A percentile compares a stretch with the other conserved stretches of the same genome.
Conservation (phyloP, 2,329 filamentous ascomycete genomes). For the Hymenoscyphus repandus region DNA sequence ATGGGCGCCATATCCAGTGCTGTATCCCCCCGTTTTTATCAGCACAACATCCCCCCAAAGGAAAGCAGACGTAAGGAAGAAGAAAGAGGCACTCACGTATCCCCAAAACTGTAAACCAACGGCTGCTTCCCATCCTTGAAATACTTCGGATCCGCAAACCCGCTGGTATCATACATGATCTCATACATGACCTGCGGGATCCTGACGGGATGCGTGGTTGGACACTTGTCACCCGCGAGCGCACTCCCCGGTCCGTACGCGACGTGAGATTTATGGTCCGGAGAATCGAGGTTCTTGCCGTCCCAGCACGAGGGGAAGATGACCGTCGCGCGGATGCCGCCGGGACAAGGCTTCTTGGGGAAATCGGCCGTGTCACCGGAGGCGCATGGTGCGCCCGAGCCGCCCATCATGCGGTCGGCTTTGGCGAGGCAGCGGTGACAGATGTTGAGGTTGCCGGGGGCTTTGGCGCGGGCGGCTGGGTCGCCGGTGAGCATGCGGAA, state of each 20-base stretch:
- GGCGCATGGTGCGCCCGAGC: constrained; percentile 32
- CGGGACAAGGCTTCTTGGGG: constrained; percentile 48
- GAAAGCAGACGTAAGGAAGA: background rate
- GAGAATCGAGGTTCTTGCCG: constrained; percentile 48
- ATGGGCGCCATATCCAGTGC: constrained; percentile 49
- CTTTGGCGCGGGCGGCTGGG: constrained; percentile 41
- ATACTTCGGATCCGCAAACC: constrained; percentile 10
- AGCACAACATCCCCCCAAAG: constrained; percentile 9
- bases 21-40: constrained; percentile 16
- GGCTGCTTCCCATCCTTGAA: constrained; percentile 14
- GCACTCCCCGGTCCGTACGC: constrained; percentile 39
- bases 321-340: constrained; percentile 47
- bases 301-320: constrained; percentile 60
- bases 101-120: constrained; percentile 32
- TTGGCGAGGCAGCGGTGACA: constrained; percentile 47
- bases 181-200: constrained; percentile 17
- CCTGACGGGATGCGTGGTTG: constrained; percentile 10
- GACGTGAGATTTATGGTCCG: constrained; percentile 52
- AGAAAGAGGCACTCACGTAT: constrained; percentile 26
- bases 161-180: constrained; percentile 13
- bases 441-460: constrained; percentile 44
- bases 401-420: constrained; percentile 17
- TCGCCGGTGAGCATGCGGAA: constrained; percentile 64
- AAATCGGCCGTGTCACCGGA: constrained; percentile 41
- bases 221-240: constrained; percentile 12